Percentiles rank a stretch among this genome's conserved stretches.
Conservation (phyloP, 1,139 yeast species). For the Hemisphaericaspora subhashii region DNA sequence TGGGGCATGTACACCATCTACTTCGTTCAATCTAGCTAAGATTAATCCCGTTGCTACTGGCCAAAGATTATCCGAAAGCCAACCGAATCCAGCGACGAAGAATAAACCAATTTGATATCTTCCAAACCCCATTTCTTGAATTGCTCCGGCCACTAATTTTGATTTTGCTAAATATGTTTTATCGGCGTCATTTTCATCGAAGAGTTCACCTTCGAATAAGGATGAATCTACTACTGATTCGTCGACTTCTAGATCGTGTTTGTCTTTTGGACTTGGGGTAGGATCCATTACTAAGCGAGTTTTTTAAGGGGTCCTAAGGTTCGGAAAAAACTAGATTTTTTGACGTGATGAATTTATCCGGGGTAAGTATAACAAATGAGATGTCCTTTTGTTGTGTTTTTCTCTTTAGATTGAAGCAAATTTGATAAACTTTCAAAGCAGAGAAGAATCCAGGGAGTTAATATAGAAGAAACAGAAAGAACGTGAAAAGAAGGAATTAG, state of each 20-base stretch:
- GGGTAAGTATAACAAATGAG: too few species aligned
- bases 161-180: conserved; percentile 35
- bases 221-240: conserved; percentile 7
- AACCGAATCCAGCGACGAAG: conserved; percentile 46
- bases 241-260: neutral
- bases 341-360: neutral
- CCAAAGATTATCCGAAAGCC: conserved; percentile 48
- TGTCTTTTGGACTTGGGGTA: neutral
- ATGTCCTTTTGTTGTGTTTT: neutral
- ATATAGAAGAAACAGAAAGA: too few species aligned
- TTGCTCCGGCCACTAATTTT: conserved; percentile 31
- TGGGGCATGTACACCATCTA: conserved; percentile 41
- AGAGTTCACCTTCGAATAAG: conserved; percentile 14
- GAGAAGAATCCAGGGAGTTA: too few species aligned
- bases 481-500: too few species aligned
- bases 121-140: conserved; percentile 45
- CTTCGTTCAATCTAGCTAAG: conserved; percentile 33
- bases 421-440: too few species aligned
- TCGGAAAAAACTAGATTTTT: too few species aligned
- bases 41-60: conserved; percentile 42
- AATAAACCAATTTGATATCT: conserved; percentile 42
- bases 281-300: neutral
- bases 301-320: neutral
- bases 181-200: conserved; percentile 23
- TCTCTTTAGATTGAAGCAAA: too few species aligned